phyloP scores from a whole-genome alignment of 805 yeast genomes.

The Zygosaccharomyces rouxii region DNA sequence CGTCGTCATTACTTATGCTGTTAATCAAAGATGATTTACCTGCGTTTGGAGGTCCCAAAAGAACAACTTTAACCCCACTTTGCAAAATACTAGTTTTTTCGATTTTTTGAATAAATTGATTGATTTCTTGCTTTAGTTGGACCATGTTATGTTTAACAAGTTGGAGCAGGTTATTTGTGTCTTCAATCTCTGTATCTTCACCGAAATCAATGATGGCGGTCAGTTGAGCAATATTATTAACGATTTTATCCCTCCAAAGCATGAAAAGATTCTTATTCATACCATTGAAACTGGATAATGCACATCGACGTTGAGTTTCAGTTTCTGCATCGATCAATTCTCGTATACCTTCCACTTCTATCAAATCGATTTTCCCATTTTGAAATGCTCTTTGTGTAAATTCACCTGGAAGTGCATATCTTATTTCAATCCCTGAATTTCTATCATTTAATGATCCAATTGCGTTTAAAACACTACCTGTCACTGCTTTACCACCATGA shows the following conservation, averaged over 20 bases:
- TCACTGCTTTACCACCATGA: conserved; percentile 91
- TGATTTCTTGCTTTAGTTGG: conserved; percentile 43
- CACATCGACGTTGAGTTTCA: conserved; percentile 75
- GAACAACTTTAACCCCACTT: conserved; percentile 65
- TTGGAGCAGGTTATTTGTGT: conserved; percentile 49
- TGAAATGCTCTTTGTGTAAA: conserved; percentile 83
- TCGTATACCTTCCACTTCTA: conserved; percentile 86
- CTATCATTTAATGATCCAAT: conserved; percentile 51
- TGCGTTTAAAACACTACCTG: conserved; percentile 60
- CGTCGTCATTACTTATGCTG: conserved; percentile 67
- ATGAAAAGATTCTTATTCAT: conserved; percentile 49
- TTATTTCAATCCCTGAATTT: conserved; percentile 38
- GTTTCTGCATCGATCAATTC: conserved; percentile 93
- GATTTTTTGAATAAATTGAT: conserved; percentile 40
- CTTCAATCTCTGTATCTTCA: conserved; percentile 83
- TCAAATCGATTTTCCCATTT: conserved; percentile 77
- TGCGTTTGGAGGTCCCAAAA: conserved; percentile 93
- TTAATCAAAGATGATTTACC: conserved; percentile 90
- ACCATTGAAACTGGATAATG: conserved; percentile 71
- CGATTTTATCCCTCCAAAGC: conserved; percentile 63
- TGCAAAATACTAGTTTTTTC: conserved; percentile 58
- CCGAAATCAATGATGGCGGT: conserved; percentile 93
- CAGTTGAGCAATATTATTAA: conserved; percentile 64
- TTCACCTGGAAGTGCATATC: conserved; percentile 93
- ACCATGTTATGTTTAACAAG: conserved; percentile 45